phyloP scores from a whole-genome alignment of 352 stramenopile species.

The Achlya hypogyna region DNA sequence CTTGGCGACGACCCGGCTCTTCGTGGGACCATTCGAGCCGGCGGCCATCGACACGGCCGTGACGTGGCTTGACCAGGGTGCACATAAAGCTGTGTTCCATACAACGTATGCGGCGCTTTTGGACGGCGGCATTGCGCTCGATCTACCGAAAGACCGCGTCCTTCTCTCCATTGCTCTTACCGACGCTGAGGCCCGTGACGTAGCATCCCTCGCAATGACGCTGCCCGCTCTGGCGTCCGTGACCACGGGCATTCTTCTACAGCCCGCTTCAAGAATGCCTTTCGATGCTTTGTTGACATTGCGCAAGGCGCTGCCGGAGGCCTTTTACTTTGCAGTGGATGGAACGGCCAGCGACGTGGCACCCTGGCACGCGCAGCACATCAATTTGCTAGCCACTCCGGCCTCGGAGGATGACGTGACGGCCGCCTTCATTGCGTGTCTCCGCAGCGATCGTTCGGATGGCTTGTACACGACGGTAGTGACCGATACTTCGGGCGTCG shows the following conservation, averaged over 20 bases:
- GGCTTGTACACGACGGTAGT: constrained; percentile 92
- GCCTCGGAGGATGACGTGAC: constrained; percentile 31
- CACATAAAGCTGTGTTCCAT: constrained; percentile 44
- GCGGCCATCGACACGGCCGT: constrained; percentile 46
- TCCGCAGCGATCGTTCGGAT: constrained; percentile 85
- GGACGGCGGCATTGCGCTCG: constrained; percentile 38
- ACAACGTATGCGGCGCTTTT: constrained; percentile 40
- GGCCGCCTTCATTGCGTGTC: constrained; percentile 57
- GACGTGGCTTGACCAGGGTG: constrained; percentile 59
- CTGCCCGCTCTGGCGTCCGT: constrained; percentile 29
- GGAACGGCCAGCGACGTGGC: neutral
- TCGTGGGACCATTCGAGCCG: constrained; percentile 51
- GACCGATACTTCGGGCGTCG: constrained; percentile 74
- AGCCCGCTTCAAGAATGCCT: constrained; percentile 22
- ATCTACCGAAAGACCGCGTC: constrained; percentile 52
- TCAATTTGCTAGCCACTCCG: constrained; percentile 40
- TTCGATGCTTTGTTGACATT: constrained; percentile 1
- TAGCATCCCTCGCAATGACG: constrained; percentile 28
- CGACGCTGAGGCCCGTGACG: constrained; percentile 21
- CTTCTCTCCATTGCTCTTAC: constrained; percentile 44
- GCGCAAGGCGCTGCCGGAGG: constrained; percentile 10
- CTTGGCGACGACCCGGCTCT: constrained; percentile 34
- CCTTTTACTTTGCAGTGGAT: constrained; percentile 4
- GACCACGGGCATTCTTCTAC: constrained; percentile 39
- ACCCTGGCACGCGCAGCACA: constrained; percentile 25